Conservation (phyloP, 345 rosid genomes). For the Euphorbia pulcherrima region DNA sequence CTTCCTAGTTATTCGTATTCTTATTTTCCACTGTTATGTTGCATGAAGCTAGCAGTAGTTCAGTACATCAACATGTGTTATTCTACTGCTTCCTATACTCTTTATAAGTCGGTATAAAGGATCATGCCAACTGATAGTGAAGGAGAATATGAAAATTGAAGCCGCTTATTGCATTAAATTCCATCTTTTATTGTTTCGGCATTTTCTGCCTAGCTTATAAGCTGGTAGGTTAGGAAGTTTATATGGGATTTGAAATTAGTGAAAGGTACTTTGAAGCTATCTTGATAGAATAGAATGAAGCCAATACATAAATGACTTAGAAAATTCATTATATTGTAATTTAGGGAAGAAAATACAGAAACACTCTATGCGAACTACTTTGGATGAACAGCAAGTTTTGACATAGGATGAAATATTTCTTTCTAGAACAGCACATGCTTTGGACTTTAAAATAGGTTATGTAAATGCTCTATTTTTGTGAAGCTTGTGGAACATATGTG, state of each 20-base stretch:
- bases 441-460: background rate
- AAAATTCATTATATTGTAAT: no score
- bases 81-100: background rate
- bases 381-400: background rate
- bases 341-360: background rate
- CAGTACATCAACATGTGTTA: background rate
- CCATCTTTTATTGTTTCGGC: background rate
- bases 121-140: background rate
- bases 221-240: background rate
- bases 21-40: background rate
- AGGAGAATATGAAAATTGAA: background rate
- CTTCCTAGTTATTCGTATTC: background rate
- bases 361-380: background rate
- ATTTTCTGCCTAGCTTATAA: background rate
- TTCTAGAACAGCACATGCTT: background rate
- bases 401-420: background rate
- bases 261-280: background rate
- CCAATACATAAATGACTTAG: background rate
- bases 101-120: background rate
- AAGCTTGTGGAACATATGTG: background rate
- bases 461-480: background rate
- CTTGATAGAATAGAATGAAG: background rate
- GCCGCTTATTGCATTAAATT: background rate
- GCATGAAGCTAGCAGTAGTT: background rate
- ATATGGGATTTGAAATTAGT: background rate